These are phyloP conservation scores for Zymoseptoria pseudotritici DNA, from an alignment of 2,329 filamentous ascomycete species.

Conservation along the genomic window DNA sequence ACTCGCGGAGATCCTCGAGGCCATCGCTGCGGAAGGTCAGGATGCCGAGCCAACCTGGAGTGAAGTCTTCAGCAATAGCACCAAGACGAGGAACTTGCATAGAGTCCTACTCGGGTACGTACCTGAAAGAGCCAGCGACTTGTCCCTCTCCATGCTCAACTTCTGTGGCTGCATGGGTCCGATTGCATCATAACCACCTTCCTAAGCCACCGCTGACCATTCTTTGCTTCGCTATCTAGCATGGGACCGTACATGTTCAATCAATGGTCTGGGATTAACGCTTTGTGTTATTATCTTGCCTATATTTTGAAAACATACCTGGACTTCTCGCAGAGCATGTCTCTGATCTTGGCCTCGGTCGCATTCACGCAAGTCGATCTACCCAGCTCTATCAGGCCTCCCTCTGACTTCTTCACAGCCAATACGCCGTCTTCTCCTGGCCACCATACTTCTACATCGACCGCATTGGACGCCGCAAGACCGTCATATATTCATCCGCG, in stretches of 20 bases:
- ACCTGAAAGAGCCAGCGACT: no score
- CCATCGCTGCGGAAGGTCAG: slow-evolving; percentile 25
- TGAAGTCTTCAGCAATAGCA: slow-evolving; percentile 32
- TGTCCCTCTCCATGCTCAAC: no score
- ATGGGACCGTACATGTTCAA: slow-evolving; percentile 33
- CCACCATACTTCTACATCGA: slow-evolving; percentile 30
- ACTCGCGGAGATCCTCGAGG: slow-evolving; percentile 31
- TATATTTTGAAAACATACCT: slow-evolving; percentile 26
- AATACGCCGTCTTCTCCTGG: slow-evolving; percentile 26
- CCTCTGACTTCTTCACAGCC: background rate
- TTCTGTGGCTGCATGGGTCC: no score
- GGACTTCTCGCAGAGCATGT: slow-evolving; percentile 21
- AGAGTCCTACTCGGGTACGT: slow-evolving; percentile 25
- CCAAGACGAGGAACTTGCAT: slow-evolving; percentile 31
- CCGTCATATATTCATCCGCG: slow-evolving; percentile 24
- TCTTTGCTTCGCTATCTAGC: slow-evolving; percentile 3
- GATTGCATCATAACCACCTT: no score
- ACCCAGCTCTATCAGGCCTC: background rate
- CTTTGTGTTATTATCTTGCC: slow-evolving; percentile 25
- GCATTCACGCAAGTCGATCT: slow-evolving; percentile 22
- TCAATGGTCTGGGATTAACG: slow-evolving; percentile 22
- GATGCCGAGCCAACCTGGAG: slow-evolving; percentile 29
- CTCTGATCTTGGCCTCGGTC: slow-evolving; percentile 26
- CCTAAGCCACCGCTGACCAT: no score
- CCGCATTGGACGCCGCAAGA: slow-evolving; percentile 25